phyloP scores from a whole-genome alignment of 1,284 basidiomycete genomes.

The Tilletiopsis washingtonensis region DNA sequence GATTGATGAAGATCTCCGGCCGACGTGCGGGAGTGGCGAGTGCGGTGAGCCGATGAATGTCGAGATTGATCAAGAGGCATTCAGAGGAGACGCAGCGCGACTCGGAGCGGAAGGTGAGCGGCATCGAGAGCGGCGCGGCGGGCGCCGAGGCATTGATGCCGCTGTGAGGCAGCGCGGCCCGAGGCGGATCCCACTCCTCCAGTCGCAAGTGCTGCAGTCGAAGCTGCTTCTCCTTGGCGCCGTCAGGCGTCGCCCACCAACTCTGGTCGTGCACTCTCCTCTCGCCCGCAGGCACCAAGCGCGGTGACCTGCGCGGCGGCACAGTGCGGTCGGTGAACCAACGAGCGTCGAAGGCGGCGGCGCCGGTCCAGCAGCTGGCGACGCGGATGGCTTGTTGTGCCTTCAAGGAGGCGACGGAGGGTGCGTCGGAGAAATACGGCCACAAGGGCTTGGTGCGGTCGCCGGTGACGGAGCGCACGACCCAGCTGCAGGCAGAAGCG shows the following conservation, averaged over 20 bases:
- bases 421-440: not conserved
- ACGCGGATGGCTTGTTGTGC: not conserved
- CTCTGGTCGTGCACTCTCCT: not conserved
- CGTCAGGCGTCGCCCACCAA: not conserved
- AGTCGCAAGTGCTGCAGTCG: too few species aligned
- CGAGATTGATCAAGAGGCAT: not conserved
- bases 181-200: too few species aligned
- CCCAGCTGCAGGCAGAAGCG: not conserved
- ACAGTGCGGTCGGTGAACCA: not conserved
- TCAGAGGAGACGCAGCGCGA: not conserved
- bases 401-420: not conserved
- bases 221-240: not conserved
- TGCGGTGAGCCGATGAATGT: not conserved
- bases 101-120: too few species aligned
- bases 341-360: not conserved
- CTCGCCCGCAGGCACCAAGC: too few species aligned
- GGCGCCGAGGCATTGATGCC: too few species aligned
- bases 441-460: constrained; percentile 3
- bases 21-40: not conserved
- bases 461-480: not conserved
- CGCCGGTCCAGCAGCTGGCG: constrained; percentile 4
- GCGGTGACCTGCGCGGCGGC: not conserved
- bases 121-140: too few species aligned
- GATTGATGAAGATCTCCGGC: constrained; percentile 1
- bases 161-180: too few species aligned